phyloP scores from a whole-genome alignment of 495 filamentous ascomycete genomes.

The Mycothermus thermophilus region DNA sequence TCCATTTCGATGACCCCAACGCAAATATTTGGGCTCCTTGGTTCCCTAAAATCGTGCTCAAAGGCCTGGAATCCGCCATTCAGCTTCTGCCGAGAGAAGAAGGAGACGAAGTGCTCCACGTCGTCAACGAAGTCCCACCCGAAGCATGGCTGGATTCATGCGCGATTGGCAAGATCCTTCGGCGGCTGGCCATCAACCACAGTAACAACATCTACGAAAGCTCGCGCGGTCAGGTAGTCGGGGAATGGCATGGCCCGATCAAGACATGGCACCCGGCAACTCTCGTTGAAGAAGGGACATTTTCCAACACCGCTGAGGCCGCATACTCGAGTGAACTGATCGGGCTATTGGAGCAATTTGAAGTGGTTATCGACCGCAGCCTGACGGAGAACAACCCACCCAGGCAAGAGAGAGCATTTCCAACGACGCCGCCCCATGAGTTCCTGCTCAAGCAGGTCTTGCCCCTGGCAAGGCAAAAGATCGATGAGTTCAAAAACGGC shows the following conservation, averaged over 20 bases:
- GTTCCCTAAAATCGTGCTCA: conserved; percentile 3
- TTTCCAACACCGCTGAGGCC: no score
- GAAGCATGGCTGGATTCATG: conserved; percentile 1
- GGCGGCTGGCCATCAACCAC: conserved; percentile 1
- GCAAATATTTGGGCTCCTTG: neutral
- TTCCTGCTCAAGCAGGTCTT: neutral
- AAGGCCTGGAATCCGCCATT: conserved; percentile 1
- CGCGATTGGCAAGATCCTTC: conserved; percentile 2
- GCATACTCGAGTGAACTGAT: neutral
- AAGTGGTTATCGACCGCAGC: no score
- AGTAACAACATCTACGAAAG: neutral
- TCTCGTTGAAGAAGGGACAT: no score
- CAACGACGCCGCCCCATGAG: no score
- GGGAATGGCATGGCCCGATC: no score
- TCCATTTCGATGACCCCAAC: neutral
- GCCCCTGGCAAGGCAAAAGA: neutral
- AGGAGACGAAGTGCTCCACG: no score
- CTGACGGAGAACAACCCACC: no score
- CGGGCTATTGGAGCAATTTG: neutral
- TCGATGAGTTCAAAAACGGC: neutral
- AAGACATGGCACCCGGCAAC: no score
- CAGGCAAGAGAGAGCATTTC: no score
- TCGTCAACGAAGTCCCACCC: no score
- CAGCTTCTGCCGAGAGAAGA: no score
- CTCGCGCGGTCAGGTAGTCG: neutral